phyloP scores from a whole-genome alignment of 2,329 filamentous ascomycete genomes.

The Colletotrichum sp. region DNA sequence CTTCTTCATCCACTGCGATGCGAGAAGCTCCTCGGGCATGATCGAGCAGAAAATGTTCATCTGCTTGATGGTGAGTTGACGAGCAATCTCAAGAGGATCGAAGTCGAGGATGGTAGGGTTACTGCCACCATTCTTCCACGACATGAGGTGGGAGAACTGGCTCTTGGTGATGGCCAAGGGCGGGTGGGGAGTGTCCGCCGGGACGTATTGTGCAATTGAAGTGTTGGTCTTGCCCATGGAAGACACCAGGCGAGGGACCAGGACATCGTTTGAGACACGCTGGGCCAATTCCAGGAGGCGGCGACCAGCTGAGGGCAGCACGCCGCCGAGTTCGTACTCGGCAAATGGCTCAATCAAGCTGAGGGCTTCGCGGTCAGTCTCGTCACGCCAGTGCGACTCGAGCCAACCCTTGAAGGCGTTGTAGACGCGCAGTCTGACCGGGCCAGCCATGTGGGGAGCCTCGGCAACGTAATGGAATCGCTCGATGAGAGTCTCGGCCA shows the following conservation, averaged over 20 bases:
- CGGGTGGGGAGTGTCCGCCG: constrained; percentile 75
- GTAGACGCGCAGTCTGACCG: constrained; percentile 89
- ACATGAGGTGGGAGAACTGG: constrained; percentile 73
- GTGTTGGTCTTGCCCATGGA: constrained; percentile 89
- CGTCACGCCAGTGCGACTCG: constrained; percentile 91
- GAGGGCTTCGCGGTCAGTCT: constrained; percentile 79
- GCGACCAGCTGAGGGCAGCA: constrained; percentile 78
- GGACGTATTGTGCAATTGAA: constrained; percentile 72
- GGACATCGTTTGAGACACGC: constrained; percentile 75
- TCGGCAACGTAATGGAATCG: constrained; percentile 92
- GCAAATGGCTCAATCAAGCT: constrained; percentile 82
- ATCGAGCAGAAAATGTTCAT: constrained; percentile 92
- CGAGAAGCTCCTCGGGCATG: constrained; percentile 87
- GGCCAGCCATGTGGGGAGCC: constrained; percentile 72
- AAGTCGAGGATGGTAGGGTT: constrained; percentile 84
- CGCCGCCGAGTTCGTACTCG: constrained; percentile 68
- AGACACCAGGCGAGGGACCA: constrained; percentile 83
- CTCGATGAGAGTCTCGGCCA: constrained; percentile 84
- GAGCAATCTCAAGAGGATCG: constrained; percentile 86
- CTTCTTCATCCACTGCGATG: constrained; percentile 93
- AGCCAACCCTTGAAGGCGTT: constrained; percentile 98
- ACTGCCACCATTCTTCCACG: constrained; percentile 75
- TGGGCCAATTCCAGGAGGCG: constrained; percentile 81
- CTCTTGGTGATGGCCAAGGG: constrained; percentile 74
- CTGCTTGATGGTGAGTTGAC: constrained; percentile 91